phyloP scores from a whole-genome alignment of 106 monocot genomes.

The Dioscorea zingiberensis region DNA sequence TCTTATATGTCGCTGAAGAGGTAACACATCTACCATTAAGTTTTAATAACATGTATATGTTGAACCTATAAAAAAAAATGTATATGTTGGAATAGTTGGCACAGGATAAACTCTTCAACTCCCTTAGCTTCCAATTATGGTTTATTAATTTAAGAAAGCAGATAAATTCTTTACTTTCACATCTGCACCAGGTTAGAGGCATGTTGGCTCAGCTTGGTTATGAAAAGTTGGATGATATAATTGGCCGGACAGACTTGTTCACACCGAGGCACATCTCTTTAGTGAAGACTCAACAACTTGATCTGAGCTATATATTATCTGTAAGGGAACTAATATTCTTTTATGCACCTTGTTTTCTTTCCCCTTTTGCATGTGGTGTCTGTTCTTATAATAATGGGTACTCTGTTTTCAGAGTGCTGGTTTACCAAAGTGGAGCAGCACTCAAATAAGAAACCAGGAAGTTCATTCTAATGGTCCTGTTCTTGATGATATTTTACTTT shows the following conservation, averaged over 20 bases:
- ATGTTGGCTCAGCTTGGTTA: slow-evolving; percentile 80
- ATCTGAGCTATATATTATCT: slow-evolving; percentile 81
- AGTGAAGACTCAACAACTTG: slow-evolving; percentile 85
- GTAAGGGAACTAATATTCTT: slow-evolving; percentile 21
- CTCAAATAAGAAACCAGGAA: slow-evolving; percentile 76
- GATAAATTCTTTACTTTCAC: background rate
- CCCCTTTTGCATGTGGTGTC: background rate
- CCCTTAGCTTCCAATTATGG: too few species aligned
- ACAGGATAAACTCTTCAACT: too few species aligned
- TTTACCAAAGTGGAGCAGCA: slow-evolving; percentile 78
- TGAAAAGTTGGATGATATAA: slow-evolving; percentile 96
- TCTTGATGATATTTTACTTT: slow-evolving; percentile 86
- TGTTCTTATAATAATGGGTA: background rate
- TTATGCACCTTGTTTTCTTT: background rate
- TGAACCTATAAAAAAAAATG: too few species aligned
- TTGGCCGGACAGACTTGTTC: slow-evolving; percentile 81
- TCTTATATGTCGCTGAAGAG: slow-evolving; percentile 98
- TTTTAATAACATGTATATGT: too few species aligned
- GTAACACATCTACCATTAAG: slow-evolving; percentile 18
- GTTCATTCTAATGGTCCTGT: slow-evolving; percentile 90
- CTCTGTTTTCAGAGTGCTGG: slow-evolving; percentile 56
- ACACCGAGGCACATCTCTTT: slow-evolving; percentile 64
- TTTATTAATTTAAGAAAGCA: background rate
- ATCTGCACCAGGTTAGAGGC: slow-evolving; percentile 63
- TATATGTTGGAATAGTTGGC: background rate